A percentile compares a stretch with the other conserved stretches of the same genome.
phyloP scores from a whole-genome alignment of 495 filamentous ascomycete genomes.

The Hyaloscypha variabilis region DNA sequence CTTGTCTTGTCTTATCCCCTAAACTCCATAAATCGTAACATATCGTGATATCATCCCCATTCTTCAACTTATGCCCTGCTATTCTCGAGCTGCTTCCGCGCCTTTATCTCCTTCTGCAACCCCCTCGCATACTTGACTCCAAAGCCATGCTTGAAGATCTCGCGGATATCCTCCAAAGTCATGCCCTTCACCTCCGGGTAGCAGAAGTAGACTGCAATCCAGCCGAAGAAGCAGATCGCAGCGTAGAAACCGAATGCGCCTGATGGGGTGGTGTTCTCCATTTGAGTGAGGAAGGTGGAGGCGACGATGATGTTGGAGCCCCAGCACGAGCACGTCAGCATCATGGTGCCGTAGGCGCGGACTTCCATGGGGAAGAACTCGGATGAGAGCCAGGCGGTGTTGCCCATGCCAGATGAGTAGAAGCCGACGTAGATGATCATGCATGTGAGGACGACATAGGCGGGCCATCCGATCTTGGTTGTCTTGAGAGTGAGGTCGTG shows the following conservation, averaged over 20 bases:
- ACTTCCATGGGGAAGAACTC: constrained; percentile 57
- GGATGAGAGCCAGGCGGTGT: constrained; percentile 52
- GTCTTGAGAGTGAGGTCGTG: constrained; percentile 32
- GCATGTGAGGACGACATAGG: constrained; percentile 43
- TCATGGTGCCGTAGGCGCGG: constrained; percentile 55
- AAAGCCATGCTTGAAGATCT: constrained; percentile 51
- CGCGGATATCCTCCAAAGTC: constrained; percentile 50
- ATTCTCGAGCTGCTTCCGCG: constrained; percentile 8
- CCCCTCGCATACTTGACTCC: constrained; percentile 44
- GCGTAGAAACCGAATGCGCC: constrained; percentile 58
- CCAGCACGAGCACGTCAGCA: constrained; percentile 53
- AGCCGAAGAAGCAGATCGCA: constrained; percentile 48
- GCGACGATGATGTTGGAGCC: constrained; percentile 55
- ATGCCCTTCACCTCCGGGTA: constrained; percentile 54
- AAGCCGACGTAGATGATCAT: constrained; percentile 54
- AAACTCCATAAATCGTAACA: neutral
- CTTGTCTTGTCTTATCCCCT: no score
- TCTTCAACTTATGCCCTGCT: neutral
- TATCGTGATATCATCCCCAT: neutral
- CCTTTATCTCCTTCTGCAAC: constrained; percentile 39
- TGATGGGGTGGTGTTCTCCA: constrained; percentile 48
- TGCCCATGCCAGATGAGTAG: constrained; percentile 48
- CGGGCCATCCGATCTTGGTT: constrained; percentile 37
- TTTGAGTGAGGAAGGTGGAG: constrained; percentile 53
- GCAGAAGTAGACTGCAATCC: constrained; percentile 48